phyloP scores from a whole-genome alignment of 768 basidiomycete species.

The Lactarius sanguifluus region DNA sequence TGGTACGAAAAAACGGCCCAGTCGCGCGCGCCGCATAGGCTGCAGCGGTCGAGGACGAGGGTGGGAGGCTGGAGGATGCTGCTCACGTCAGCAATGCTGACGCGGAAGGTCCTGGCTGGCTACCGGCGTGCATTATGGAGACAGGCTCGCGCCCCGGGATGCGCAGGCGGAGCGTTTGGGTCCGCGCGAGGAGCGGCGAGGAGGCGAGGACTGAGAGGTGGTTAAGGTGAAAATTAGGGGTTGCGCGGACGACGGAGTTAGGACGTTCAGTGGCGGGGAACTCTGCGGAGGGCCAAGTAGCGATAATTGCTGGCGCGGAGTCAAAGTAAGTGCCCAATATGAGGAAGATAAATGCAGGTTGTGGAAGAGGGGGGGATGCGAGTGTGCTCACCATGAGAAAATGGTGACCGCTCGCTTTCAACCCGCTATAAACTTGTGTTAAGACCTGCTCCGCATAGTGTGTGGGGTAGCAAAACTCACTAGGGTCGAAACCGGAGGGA shows the following conservation, averaged over 20 bases:
- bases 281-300: constrained; percentile 54
- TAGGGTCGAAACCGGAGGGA: too few species aligned
- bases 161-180: constrained; percentile 63
- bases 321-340: constrained; percentile 64
- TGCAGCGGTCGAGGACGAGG: constrained; percentile 70
- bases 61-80: constrained; percentile 50
- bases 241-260: constrained; percentile 60
- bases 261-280: constrained; percentile 45
- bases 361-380: background rate
- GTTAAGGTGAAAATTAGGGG: constrained; percentile 81
- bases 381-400: too few species aligned
- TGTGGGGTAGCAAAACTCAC: too few species aligned
- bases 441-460: too few species aligned
- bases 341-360: too few species aligned
- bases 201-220: constrained; percentile 48
- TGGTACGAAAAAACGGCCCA: constrained; percentile 62
- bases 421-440: too few species aligned
- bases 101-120: constrained; percentile 55
- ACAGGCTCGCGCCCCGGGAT: constrained; percentile 65
- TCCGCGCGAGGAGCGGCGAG: constrained; percentile 44
- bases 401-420: too few species aligned
- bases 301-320: constrained; percentile 58
- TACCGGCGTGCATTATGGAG: too few species aligned
- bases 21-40: constrained; percentile 47
- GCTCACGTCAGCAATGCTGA: constrained; percentile 56